phyloP scores from a whole-genome alignment of 225 moss, liverwort and hornwort genomes.

The Climacium dendroides region DNA sequence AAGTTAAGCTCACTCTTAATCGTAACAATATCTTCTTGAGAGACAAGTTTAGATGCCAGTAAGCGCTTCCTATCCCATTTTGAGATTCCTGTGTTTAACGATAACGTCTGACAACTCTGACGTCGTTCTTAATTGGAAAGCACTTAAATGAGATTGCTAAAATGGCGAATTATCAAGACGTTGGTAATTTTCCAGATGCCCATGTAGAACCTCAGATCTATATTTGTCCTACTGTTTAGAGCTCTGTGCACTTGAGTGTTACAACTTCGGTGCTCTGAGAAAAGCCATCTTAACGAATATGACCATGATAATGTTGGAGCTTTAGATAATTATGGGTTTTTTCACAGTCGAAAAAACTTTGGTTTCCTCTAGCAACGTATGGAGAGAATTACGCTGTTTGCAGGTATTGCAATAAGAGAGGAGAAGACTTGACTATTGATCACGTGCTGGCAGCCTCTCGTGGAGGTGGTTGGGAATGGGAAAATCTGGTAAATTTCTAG shows the following conservation, averaged over 20 bases:
- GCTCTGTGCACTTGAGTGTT: not conserved
- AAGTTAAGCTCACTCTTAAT: slow-evolving; percentile 66
- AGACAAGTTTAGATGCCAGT: slow-evolving; percentile 98
- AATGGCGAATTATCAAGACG: not conserved
- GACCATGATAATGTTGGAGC: not conserved
- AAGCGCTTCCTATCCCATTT: slow-evolving; percentile 8
- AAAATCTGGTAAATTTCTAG: slow-evolving; percentile 68
- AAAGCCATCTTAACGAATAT: not conserved
- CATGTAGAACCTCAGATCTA: not conserved
- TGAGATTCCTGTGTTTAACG: not conserved
- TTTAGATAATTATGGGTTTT: not conserved
- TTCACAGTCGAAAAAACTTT: not conserved
- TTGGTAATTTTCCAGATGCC: not conserved
- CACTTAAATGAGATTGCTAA: not conserved
- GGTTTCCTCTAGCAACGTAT: not conserved
- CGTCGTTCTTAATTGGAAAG: not conserved
- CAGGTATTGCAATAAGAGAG: slow-evolving; percentile 79
- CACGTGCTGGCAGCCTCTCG: slow-evolving; percentile 85
- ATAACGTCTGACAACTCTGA: not conserved
- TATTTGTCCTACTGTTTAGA: not conserved
- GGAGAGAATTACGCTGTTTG: not conserved
- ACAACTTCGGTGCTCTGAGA: not conserved
- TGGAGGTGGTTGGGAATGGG: slow-evolving; percentile 97
- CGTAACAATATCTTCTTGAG: slow-evolving; percentile 85
- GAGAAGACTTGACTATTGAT: slow-evolving; percentile 84